phyloP scores from a whole-genome alignment of 371 early-diverging fungal species.

The Mortierella sp. region DNA sequence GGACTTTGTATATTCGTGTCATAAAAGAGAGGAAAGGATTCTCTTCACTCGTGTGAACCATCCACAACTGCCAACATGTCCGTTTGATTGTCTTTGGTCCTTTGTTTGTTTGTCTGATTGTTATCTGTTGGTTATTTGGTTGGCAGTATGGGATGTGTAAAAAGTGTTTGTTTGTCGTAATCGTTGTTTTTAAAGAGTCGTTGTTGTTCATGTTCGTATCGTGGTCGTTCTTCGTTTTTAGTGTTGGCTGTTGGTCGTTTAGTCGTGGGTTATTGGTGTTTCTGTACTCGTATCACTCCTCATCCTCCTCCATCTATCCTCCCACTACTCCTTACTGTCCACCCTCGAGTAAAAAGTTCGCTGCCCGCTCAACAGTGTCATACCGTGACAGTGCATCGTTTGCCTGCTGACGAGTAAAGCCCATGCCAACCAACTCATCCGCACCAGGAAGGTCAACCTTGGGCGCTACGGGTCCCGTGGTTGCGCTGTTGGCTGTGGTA shows the following conservation, averaged over 20 bases:
- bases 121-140: not conserved
- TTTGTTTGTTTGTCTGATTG: no score
- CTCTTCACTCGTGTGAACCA: not conserved
- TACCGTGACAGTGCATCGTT: slow-evolving; percentile 83
- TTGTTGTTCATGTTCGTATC: not conserved
- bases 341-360: slow-evolving; percentile 82
- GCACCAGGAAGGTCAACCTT: slow-evolving; percentile 51
- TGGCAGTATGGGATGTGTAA: not conserved
- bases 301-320: not conserved
- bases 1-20: not conserved
- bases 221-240: not conserved
- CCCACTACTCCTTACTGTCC: slow-evolving; percentile 12
- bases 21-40: not conserved
- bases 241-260: not conserved
- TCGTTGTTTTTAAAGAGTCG: not conserved
- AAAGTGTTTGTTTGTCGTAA: not conserved
- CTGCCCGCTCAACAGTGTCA: slow-evolving; percentile 82
- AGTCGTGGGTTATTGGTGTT: not conserved
- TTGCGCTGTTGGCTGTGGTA: not conserved
- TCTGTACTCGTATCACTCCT: not conserved
- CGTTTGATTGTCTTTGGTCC: not conserved
- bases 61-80: not conserved
- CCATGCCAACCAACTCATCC: slow-evolving; percentile 78
- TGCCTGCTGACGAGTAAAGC: slow-evolving; percentile 81
- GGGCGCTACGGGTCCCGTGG: slow-evolving; percentile 26